Base-by-base conservation (phyloP, 164 flowering plant species). In the Chimonanthus praecox region DNA sequence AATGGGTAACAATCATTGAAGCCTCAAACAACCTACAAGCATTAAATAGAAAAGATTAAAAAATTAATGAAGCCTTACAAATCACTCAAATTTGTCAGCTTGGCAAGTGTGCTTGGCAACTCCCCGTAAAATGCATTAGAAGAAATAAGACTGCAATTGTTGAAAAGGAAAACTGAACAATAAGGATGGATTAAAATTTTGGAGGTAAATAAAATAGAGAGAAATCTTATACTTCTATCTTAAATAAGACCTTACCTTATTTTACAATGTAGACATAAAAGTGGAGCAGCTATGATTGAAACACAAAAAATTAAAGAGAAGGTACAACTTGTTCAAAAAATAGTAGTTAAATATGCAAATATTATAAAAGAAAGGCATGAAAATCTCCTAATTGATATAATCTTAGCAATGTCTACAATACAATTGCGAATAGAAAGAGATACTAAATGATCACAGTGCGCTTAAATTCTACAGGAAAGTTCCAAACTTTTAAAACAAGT, bases 61-160 rank as follows among this genome's bases (percentile, higher is more conserved):
- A 51, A 7, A 20, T n/a, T n/a, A 11, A 49, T 13, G 6, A 8
- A 58, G 47, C 20, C 81, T 50, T 78, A 78, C 81, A 78, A 72
- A 9, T 72, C 75, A 7, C 7, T 72, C 69, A 79, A 64, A 48
- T 68, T 76, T 5, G 58, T 69, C 16, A 80, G 68, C 5, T 73
- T 71, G 62, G 79, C 69, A 62, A 78, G 73, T 5, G 58, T 66
- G 6, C 16, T 44, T 6, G 83, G 83, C 71, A 81, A 58, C 63
- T 50, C 70, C 46, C 83, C 83, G 4, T 73, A 75, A 54, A 81
- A 81, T 43, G 78, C 58, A 72, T 81, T 81, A 3, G 74, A 72
- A 0, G 76, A 70, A 21, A 85, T 58, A 49, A 67, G 64, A 66
- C 87, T 85, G 74, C 75, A 68, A 67, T 8, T 13, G 8, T 11